Base-by-base conservation (phyloP, 495 filamentous ascomycete genomes). In the Tuber melanosporum region DNA sequence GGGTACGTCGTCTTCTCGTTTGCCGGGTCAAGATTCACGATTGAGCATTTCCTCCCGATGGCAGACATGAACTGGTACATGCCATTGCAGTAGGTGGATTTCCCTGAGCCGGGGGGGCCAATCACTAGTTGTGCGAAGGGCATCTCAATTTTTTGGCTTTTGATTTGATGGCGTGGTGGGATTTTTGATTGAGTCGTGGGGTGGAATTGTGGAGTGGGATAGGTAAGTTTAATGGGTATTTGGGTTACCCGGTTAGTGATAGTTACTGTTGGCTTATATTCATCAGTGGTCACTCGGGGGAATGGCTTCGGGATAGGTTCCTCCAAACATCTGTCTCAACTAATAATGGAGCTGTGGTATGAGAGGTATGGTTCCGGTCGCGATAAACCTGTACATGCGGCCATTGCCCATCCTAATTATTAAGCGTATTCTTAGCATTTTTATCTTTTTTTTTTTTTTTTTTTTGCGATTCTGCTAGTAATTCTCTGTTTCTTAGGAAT, bases 51-150 rank as follows among this genome's bases (percentile, higher is more conserved):
- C 57, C 95, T 91, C 62, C 93, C 93, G 82, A 99, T 97, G 72
- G 95, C 94, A 75, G 90, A 89, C 87, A 98, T 91, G 87, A 98
- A 98, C 86, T 99, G 95, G 80, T 97, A 93, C 93, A 99, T 97
- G 79, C 95, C 95, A 89, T 97, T 92, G 87, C 94, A 97, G 85
- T 96, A 97, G 9, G 95, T 99, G 70, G 94, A 97, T 85, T 99
- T 99, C 26, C 95, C 95, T 41, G 94, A 89, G 77, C 95, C 95
- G 12, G 95, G 95, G 42, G 95, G 93, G 19, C 95, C 95, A 75
- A 97, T 91, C 19, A 98, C 91, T 41, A 99, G 89, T 85, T 95
- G 92, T 14, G 57, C 57, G 12, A 66, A 66, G 57, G 57, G 57
- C 57, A 66, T 66, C 36, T 36, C 15, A 0, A 15, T 66, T 32